These are phyloP conservation scores for Diaporthe eres DNA, from an alignment of 2,329 filamentous ascomycete genomes.

Conservation along the genomic window DNA sequence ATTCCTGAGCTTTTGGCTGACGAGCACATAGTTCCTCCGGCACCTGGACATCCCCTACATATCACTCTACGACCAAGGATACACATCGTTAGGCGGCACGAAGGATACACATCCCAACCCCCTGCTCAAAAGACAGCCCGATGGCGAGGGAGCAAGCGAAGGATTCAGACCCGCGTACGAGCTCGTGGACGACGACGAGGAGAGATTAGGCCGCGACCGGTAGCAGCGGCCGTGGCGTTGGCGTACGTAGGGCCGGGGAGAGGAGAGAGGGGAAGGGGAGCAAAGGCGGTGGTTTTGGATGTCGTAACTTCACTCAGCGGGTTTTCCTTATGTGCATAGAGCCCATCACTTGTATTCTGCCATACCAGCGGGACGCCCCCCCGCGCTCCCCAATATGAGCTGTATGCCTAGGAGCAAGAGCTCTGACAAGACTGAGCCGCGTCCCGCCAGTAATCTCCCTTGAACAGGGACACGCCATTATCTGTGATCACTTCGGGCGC, in stretches of 20 bases:
- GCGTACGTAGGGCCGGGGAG: neutral
- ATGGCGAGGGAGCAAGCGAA: conserved; percentile 51
- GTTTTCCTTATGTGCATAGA: conserved; percentile 20
- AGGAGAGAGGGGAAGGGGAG: neutral
- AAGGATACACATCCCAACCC: conserved; percentile 94
- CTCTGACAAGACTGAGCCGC: neutral
- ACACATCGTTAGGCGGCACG: conserved; percentile 85
- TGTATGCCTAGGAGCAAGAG: neutral
- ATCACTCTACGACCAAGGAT: conserved; percentile 79
- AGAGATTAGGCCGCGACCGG: conserved; percentile 81
- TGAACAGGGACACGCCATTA: neutral
- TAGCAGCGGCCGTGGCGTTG: conserved; percentile 45
- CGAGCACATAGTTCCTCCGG: conserved; percentile 76
- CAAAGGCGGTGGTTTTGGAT: neutral
- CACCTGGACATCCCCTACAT: conserved; percentile 88
- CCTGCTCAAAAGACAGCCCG: conserved; percentile 64
- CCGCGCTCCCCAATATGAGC: neutral
- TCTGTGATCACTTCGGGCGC: neutral
- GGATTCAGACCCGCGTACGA: conserved; percentile 82
- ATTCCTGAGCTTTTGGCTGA: conserved; percentile 11
- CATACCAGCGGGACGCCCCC: neutral
- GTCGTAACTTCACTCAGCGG: conserved; percentile 6
- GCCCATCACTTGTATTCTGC: neutral
- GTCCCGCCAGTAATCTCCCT: neutral
- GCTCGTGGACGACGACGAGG: conserved; percentile 80